Conservation (phyloP, 1,139 yeast genomes). For the Kodamaea derodonti region DNA sequence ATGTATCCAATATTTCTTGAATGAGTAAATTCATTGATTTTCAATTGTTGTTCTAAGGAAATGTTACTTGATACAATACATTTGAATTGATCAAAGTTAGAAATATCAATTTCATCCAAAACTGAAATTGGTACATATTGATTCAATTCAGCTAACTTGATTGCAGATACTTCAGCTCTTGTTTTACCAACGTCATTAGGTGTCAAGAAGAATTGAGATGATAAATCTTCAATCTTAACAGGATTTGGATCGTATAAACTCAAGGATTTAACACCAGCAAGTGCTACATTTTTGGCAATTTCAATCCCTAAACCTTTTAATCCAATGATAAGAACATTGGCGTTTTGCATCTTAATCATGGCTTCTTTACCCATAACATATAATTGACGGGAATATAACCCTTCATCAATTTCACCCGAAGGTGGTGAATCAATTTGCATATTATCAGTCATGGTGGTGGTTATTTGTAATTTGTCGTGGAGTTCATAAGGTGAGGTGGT, state of each 20-base stretch:
- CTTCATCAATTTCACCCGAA: conserved; percentile 74
- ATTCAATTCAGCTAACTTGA: conserved; percentile 75
- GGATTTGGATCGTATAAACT: conserved; percentile 81
- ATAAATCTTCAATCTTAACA: conserved; percentile 66
- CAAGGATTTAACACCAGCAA: conserved; percentile 94
- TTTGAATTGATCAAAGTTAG: conserved; percentile 56
- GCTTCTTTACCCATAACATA: conserved; percentile 95
- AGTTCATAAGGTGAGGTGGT: no score
- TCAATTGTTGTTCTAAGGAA: conserved; percentile 68
- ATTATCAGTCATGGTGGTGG: conserved; percentile 23
- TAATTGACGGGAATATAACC: conserved; percentile 91
- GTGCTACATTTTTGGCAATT: conserved; percentile 91
- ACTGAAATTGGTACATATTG: conserved; percentile 86
- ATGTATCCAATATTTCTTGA: conserved; percentile 71
- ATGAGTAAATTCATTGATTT: conserved; percentile 75
- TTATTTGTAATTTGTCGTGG: neutral
- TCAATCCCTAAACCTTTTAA: conserved; percentile 90
- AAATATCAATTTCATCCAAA: conserved; percentile 46
- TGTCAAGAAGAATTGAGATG: conserved; percentile 82
- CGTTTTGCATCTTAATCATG: conserved; percentile 92
- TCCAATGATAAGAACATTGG: conserved; percentile 86
- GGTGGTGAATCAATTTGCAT: conserved; percentile 58
- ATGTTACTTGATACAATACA: conserved; percentile 82
- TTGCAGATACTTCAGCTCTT: conserved; percentile 70
- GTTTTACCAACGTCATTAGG: conserved; percentile 63